Percentiles rank a stretch among this genome's conserved stretches.
phyloP scores from a whole-genome alignment of 2,329 filamentous ascomycete genomes.

The Phialophora chinensis region DNA sequence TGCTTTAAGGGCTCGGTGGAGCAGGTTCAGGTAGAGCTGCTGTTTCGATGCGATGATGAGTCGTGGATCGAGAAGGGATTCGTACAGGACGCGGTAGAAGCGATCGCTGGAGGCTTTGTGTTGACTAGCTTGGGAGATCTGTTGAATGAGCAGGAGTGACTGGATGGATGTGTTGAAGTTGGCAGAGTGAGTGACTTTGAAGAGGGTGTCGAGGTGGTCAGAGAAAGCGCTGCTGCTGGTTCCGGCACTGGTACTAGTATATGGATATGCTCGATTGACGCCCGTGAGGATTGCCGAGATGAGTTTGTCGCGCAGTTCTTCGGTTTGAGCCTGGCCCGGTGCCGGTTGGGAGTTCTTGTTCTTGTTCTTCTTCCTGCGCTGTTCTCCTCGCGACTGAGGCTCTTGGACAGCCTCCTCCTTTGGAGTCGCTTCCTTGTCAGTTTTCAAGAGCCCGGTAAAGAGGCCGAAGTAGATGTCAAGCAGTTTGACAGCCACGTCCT shows the following conservation, averaged over 20 bases:
- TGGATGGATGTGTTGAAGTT: constrained; percentile 99
- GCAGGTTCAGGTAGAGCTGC: constrained; percentile 88
- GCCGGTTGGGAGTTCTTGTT: constrained; percentile 32
- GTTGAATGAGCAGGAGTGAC: constrained; percentile 91
- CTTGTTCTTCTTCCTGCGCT: constrained; percentile 34
- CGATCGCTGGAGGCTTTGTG: constrained; percentile 84
- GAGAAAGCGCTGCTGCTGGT: constrained; percentile 69
- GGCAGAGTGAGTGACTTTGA: constrained; percentile 93
- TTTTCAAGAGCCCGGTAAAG: constrained; percentile 82
- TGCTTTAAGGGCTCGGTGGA: constrained; percentile 85
- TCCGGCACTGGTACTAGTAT: constrained; percentile 75
- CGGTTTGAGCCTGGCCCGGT: constrained; percentile 54
- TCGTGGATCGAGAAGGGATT: constrained; percentile 89
- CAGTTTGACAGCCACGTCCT: constrained; percentile 77
- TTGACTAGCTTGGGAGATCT: constrained; percentile 70
- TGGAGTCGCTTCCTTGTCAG: constrained; percentile 48
- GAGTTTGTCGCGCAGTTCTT: constrained; percentile 85
- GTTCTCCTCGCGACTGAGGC: constrained; percentile 11
- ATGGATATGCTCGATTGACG: constrained; percentile 94
- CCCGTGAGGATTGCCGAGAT: constrained; percentile 90
- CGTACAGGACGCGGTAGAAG: constrained; percentile 94
- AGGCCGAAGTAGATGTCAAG: constrained; percentile 91
- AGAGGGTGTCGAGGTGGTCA: constrained; percentile 89
- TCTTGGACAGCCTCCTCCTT: constrained; percentile 35
- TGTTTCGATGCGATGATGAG: constrained; percentile 92